Conservation (phyloP, 2,329 filamentous ascomycete genomes). For the Venturia aucupariae region DNA sequence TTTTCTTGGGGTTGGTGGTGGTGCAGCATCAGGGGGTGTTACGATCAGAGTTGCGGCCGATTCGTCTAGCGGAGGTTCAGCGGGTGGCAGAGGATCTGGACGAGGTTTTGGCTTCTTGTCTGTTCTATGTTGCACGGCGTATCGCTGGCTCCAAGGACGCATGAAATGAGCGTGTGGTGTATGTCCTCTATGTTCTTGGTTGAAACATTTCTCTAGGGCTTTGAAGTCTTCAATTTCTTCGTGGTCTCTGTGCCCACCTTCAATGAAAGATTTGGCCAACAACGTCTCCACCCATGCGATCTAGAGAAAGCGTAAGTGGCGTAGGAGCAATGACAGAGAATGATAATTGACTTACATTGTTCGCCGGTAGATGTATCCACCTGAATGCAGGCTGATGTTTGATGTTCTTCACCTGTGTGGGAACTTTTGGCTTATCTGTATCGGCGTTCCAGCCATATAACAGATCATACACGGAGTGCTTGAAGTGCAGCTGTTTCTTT, state of each 20-base stretch:
- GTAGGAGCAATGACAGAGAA: neutral
- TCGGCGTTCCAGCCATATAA: conserved; percentile 26
- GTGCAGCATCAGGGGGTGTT: conserved; percentile 4
- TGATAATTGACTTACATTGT: conserved; percentile 32
- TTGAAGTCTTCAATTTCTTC: conserved; percentile 53
- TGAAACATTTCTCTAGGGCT: conserved; percentile 51
- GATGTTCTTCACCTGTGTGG: conserved; percentile 30
- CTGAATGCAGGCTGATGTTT: conserved; percentile 31
- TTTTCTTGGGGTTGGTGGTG: conserved; percentile 20
- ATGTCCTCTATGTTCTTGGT: conserved; percentile 51
- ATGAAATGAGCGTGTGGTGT: conserved; percentile 53
- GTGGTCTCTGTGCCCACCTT: conserved; percentile 48
- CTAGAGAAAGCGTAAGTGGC: neutral
- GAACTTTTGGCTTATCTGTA: conserved; percentile 28
- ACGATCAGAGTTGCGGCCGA: conserved; percentile 7
- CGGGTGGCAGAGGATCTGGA: neutral
- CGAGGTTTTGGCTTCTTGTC: neutral
- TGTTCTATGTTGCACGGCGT: neutral
- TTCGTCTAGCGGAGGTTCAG: neutral
- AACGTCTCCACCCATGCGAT: conserved; percentile 52
- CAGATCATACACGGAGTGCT: conserved; percentile 20
- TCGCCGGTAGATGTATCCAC: conserved; percentile 39
- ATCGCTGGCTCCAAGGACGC: conserved; percentile 45
- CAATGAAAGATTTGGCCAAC: conserved; percentile 55
- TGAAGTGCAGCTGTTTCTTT: conserved; percentile 23